Conservation (phyloP, 2,329 filamentous ascomycete species). For the Colletotrichum cereale region DNA sequence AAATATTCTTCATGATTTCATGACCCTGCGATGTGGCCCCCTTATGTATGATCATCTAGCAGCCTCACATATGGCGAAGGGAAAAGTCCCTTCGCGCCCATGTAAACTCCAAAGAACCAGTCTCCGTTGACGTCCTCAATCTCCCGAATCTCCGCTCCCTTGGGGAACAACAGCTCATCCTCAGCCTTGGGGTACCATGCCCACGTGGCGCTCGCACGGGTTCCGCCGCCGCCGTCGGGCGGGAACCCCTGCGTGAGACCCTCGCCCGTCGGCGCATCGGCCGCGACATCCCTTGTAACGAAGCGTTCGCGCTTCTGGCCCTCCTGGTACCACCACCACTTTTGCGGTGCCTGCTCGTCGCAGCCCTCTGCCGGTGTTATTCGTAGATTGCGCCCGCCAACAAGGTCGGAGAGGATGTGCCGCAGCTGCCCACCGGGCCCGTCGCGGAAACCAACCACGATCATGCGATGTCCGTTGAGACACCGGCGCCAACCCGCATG, state of each 20-base stretch:
- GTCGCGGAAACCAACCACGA: conserved; percentile 81
- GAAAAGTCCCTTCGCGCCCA: conserved; percentile 83
- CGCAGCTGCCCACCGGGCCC: conserved; percentile 75
- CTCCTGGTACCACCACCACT: conserved; percentile 65
- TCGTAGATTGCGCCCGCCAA: conserved; percentile 80
- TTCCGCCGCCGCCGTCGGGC: conserved; percentile 80
- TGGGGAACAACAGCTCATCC: conserved; percentile 88
- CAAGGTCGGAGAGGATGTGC: conserved; percentile 76
- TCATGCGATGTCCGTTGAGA: conserved; percentile 85
- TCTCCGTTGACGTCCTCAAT: conserved; percentile 90
- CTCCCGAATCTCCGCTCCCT: conserved; percentile 84
- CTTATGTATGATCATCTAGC: conserved; percentile 45
- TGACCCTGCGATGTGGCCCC: not conserved
- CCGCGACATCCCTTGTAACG: conserved; percentile 64
- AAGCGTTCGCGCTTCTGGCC: conserved; percentile 58
- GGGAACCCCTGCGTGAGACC: conserved; percentile 66
- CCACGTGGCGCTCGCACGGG: conserved; percentile 76
- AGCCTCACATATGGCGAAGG: conserved; percentile 80
- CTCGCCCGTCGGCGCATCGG: conserved; percentile 53
- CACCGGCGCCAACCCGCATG: conserved; percentile 87
- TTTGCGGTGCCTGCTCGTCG: conserved; percentile 51
- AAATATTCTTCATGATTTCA: not conserved
- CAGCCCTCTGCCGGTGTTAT: conserved; percentile 63
- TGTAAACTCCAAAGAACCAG: conserved; percentile 91
- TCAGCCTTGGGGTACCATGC: conserved; percentile 78